Percentiles rank a stretch among this genome's conserved stretches.
Evolutionary conservation across 345 rosid genomes (phyloP).

Genomic region (Leavenworthia alabamica): DNA sequence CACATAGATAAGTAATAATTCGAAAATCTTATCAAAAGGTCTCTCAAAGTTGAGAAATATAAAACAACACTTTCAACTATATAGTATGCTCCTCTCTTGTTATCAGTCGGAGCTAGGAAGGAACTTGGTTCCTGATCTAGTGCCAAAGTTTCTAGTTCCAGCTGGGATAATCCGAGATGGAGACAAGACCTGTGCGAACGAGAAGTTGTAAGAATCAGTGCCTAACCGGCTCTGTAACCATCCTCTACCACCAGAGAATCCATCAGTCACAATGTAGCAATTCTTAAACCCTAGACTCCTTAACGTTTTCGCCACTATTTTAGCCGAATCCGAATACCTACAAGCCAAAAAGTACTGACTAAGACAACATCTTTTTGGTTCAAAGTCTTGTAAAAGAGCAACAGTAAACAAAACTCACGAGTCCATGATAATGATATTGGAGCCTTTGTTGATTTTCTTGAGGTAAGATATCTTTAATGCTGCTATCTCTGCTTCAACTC

Average conservation of each 20-base stretch:
- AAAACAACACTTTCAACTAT: neutral
- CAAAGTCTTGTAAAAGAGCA: neutral
- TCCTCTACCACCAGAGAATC: conserved; percentile 82
- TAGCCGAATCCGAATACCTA: conserved; percentile 82
- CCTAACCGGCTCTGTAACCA: conserved; percentile 92
- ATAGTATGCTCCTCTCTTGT: neutral
- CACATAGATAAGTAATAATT: neutral
- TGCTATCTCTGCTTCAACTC: conserved; percentile 84
- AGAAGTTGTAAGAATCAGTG: conserved; percentile 65
- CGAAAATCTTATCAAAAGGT: conserved; percentile 4
- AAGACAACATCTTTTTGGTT: neutral
- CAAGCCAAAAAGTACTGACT: neutral
- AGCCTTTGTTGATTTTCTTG: conserved; percentile 76
- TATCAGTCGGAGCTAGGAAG: conserved; percentile 65
- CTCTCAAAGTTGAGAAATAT: conserved; percentile 3
- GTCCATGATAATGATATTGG: conserved; percentile 77
- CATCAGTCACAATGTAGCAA: conserved; percentile 67
- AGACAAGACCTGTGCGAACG: conserved; percentile 57
- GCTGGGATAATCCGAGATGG: conserved; percentile 64
- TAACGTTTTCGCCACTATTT: conserved; percentile 62
- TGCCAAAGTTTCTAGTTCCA: conserved; percentile 50
- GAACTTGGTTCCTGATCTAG: conserved; percentile 54
- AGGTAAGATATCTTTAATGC: conserved; percentile 86
- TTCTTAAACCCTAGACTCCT: conserved; percentile 70
- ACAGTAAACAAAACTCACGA: conserved; percentile 47